Evolutionary conservation across 2,329 filamentous ascomycete species (phyloP).

Genomic region (Penicillium sp.): DNA sequence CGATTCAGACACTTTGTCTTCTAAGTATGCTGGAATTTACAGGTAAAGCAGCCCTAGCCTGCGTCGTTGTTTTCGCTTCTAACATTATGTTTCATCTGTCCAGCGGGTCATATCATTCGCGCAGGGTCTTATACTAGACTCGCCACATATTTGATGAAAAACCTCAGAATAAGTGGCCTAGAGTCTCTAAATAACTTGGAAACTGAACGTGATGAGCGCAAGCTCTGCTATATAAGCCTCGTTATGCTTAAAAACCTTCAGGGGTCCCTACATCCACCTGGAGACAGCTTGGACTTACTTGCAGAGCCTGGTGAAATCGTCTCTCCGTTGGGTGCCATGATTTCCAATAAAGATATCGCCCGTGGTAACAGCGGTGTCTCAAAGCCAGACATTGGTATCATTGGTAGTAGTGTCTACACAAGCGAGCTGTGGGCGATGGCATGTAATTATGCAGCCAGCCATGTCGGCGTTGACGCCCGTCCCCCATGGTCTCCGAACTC

Average conservation of each 20-base stretch:
- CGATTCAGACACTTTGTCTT: slow-evolving; percentile 34
- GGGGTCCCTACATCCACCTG: slow-evolving; percentile 19
- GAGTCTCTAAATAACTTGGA: slow-evolving; percentile 18
- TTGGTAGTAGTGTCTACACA: slow-evolving; percentile 41
- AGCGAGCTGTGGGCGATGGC: slow-evolving; percentile 49
- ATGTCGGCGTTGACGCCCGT: slow-evolving; percentile 36
- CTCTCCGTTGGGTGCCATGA: slow-evolving; percentile 2
- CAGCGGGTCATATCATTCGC: slow-evolving; percentile 20
- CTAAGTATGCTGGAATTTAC: slow-evolving; percentile 33
- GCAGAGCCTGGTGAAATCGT: neutral
- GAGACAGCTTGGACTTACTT: slow-evolving; percentile 9
- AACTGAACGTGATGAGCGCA: slow-evolving; percentile 21
- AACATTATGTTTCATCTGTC: neutral
- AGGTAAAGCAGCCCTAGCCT: slow-evolving; percentile 12
- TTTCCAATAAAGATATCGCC: neutral
- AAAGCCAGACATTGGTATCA: slow-evolving; percentile 34
- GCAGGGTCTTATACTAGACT: slow-evolving; percentile 20
- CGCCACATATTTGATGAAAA: slow-evolving; percentile 20
- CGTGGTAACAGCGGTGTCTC: slow-evolving; percentile 3
- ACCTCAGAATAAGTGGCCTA: slow-evolving; percentile 10
- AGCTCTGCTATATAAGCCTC: slow-evolving; percentile 34
- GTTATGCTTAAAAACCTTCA: slow-evolving; percentile 39
- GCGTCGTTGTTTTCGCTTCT: neutral
- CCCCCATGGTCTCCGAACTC: slow-evolving; percentile 48
- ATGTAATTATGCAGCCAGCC: slow-evolving; percentile 43